Evolutionary conservation across 2,329 filamentous ascomycete species (phyloP).

Genomic region (Fonsecaea nubica): DNA sequence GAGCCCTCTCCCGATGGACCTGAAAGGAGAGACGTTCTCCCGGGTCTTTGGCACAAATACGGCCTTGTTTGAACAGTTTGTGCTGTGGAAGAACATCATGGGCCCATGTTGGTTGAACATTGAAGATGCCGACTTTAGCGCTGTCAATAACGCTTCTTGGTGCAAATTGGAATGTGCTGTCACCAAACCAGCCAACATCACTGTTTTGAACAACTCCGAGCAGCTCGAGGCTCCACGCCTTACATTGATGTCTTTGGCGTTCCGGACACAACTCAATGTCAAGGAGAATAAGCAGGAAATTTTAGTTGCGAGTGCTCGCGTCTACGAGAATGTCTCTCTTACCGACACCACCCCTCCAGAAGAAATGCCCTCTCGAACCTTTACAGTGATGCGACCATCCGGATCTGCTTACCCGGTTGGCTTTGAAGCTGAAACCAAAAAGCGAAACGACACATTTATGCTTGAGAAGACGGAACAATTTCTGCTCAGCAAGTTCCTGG

Average conservation of each 20-base stretch:
- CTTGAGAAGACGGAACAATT: slow-evolving; percentile 83
- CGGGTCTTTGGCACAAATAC: slow-evolving; percentile 94
- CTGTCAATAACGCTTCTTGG: slow-evolving; percentile 91
- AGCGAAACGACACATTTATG: slow-evolving; percentile 76
- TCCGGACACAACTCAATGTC: slow-evolving; percentile 85
- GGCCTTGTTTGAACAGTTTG: slow-evolving; percentile 94
- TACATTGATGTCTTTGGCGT: slow-evolving; percentile 92
- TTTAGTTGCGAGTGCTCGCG: slow-evolving; percentile 83
- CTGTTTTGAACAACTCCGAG: slow-evolving; percentile 75
- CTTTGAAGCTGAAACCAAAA: slow-evolving; percentile 70
- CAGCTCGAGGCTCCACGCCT: slow-evolving; percentile 82
- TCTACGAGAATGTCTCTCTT: slow-evolving; percentile 89
- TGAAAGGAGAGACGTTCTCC: slow-evolving; percentile 86
- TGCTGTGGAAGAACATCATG: slow-evolving; percentile 99
- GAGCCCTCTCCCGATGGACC: slow-evolving; percentile 71
- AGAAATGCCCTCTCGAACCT: slow-evolving; percentile 85
- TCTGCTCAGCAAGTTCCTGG: slow-evolving; percentile 85
- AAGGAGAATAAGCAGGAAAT: slow-evolving; percentile 98
- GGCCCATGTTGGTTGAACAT: slow-evolving; percentile 97
- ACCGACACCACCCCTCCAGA: slow-evolving; percentile 88
- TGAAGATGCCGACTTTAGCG: slow-evolving; percentile 79
- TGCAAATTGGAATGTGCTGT: slow-evolving; percentile 93
- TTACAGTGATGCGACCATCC: slow-evolving; percentile 86
- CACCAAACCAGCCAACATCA: slow-evolving; percentile 76
- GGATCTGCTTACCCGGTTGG: slow-evolving; percentile 79